Evolutionary conservation across 106 monocot genomes (phyloP).

Genomic region (Dioscorea alata): DNA sequence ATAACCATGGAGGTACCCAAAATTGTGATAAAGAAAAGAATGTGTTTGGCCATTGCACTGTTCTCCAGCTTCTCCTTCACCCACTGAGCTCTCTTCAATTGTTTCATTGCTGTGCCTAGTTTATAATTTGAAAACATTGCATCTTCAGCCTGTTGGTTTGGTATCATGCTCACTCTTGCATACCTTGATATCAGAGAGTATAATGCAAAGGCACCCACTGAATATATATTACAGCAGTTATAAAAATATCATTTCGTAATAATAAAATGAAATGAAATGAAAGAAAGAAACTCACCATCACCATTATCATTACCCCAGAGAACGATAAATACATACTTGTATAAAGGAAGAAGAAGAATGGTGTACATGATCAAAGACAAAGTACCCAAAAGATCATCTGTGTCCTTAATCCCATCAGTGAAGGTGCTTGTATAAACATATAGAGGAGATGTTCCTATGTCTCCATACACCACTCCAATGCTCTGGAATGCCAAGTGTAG

Average conservation of each 20-base stretch:
- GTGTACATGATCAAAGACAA: constrained; percentile 43
- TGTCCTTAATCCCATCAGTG: constrained; percentile 14
- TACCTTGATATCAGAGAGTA: constrained; percentile 79
- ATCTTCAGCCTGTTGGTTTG: too few relatives aligned
- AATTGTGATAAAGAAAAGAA: too few relatives aligned
- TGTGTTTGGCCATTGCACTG: too few relatives aligned
- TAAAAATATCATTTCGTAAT: neutral
- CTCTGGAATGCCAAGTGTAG: constrained; percentile 43
- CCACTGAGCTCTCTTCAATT: too few relatives aligned
- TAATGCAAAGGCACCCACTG: constrained; percentile 80
- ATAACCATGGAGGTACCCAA: too few relatives aligned
- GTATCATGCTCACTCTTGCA: too few relatives aligned
- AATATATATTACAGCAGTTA: constrained; percentile 13
- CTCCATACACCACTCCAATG: constrained; percentile 47
- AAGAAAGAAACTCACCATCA: constrained; percentile 19
- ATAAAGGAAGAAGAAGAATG: constrained; percentile 20
- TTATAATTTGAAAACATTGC: too few relatives aligned
- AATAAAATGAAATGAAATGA: neutral
- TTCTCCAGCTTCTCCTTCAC: too few relatives aligned
- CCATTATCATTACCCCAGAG: constrained; percentile 41
- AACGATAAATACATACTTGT: constrained; percentile 50
- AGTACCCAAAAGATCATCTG: too few relatives aligned
- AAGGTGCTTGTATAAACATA: constrained; percentile 40
- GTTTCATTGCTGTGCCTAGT: too few relatives aligned
- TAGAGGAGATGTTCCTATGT: constrained; percentile 43